These are phyloP conservation scores for Catunica adiposa DNA, from an alignment of 2,329 filamentous ascomycete species.

Conservation along the genomic window DNA sequence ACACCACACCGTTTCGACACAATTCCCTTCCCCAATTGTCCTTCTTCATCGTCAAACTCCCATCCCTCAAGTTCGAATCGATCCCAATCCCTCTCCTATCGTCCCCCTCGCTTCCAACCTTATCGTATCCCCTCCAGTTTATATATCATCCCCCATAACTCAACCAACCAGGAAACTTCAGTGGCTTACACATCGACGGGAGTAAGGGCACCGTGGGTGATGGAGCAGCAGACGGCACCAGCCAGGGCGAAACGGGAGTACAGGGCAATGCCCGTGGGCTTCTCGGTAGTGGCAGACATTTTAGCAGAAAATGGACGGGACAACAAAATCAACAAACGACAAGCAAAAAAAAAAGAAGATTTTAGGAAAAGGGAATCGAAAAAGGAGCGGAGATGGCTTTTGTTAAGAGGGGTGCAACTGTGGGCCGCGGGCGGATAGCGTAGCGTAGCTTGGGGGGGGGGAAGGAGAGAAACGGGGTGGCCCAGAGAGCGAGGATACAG, in stretches of 20 bases:
- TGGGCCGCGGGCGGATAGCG: no score
- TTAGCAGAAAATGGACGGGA: constrained; percentile 19
- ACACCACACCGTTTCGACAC: no score
- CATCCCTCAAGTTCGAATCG: not conserved
- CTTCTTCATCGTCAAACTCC: no score
- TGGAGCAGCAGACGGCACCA: constrained; percentile 91
- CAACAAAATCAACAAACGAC: constrained; percentile 13
- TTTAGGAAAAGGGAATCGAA: constrained; percentile 6
- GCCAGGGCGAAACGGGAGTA: constrained; percentile 96
- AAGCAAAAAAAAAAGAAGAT: constrained; percentile 15
- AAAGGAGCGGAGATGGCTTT: constrained; percentile 7
- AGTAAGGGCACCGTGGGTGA: constrained; percentile 93
- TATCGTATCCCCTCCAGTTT: not conserved
- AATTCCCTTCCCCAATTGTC: not conserved
- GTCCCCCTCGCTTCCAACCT: not conserved
- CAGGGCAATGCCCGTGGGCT: constrained; percentile 43
- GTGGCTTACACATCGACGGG: constrained; percentile 95
- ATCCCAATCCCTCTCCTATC: not conserved
- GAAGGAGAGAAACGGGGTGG: not conserved
- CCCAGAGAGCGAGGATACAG: not conserved
- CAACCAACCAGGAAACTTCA: not conserved
- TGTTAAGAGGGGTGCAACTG: not conserved
- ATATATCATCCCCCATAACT: not conserved
- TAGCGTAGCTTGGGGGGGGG: not conserved
- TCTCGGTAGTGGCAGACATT: constrained; percentile 26